Conservation (phyloP, 306 rosid species). For the Begonia loranthoides region DNA sequence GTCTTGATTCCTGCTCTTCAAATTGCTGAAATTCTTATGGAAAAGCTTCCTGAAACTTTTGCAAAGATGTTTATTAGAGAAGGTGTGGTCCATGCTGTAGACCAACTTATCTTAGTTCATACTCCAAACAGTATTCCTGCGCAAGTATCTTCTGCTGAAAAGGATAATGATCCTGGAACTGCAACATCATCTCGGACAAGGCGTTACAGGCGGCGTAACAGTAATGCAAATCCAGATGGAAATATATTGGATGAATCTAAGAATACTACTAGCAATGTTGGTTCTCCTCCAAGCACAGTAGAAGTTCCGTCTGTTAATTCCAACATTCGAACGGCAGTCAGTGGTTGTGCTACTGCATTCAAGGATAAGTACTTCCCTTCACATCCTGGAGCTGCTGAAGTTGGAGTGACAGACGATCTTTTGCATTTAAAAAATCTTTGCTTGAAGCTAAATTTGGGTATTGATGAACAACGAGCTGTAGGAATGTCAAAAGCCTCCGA, state of each 20-base stretch:
- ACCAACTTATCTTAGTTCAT: constrained; percentile 70
- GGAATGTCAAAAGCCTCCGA: constrained; percentile 79
- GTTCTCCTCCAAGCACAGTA: constrained; percentile 66
- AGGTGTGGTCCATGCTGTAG: constrained; percentile 97
- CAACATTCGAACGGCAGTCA: constrained; percentile 55
- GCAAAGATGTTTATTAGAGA: constrained; percentile 89
- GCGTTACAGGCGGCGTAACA: constrained; percentile 76
- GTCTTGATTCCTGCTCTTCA: constrained; percentile 87
- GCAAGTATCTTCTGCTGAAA: constrained; percentile 52
- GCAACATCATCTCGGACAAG: constrained; percentile 76
- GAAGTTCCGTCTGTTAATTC: constrained; percentile 64
- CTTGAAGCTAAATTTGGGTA: constrained; percentile 53
- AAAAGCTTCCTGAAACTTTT: constrained; percentile 78
- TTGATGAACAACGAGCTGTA: constrained; percentile 66
- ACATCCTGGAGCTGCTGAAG: constrained; percentile 63
- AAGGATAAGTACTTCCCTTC: constrained; percentile 83
- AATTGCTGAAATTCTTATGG: constrained; percentile 96
- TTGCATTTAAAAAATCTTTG: constrained; percentile 73
- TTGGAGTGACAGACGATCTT: constrained; percentile 87
- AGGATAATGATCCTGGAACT: constrained; percentile 52
- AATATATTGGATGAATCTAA: constrained; percentile 56
- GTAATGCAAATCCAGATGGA: constrained; percentile 57
- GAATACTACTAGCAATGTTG: constrained; percentile 41
- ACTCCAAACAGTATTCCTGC: constrained; percentile 35
- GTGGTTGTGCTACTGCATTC: constrained; percentile 72